phyloP scores from a whole-genome alignment of 2,329 filamentous ascomycete species.

The Clarireedia hainanense region DNA sequence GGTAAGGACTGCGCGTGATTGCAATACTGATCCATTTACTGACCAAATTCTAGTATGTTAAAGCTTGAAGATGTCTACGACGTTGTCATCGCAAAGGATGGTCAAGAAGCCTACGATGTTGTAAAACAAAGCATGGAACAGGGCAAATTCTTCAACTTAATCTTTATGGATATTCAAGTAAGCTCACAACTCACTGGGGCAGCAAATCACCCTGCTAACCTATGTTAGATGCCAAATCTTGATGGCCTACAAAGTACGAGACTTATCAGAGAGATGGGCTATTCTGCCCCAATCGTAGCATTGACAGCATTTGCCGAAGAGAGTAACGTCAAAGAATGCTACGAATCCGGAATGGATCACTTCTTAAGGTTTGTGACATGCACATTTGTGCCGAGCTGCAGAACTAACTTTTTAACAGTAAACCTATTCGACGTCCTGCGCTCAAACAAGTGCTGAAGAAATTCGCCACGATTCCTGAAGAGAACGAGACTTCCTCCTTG shows the following conservation, averaged over 20 bases:
- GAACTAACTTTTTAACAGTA: conserved; percentile 32
- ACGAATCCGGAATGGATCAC: conserved; percentile 87
- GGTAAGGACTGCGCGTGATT: conserved; percentile 26
- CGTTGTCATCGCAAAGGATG: conserved; percentile 79
- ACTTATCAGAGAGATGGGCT: conserved; percentile 79
- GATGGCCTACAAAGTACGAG: conserved; percentile 82
- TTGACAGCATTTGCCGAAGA: conserved; percentile 87
- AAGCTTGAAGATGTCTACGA: conserved; percentile 78
- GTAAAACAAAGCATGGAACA: conserved; percentile 76
- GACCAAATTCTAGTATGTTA: conserved; percentile 54
- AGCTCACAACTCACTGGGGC: background rate
- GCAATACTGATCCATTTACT: conserved; percentile 37
- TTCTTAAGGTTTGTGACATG: conserved; percentile 46
- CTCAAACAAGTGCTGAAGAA: conserved; percentile 81
- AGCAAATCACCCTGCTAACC: conserved; percentile 1
- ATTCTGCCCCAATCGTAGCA: conserved; percentile 80
- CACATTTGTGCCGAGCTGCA: background rate
- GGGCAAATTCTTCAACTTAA: conserved; percentile 68
- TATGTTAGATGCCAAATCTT: conserved; percentile 72
- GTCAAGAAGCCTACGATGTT: conserved; percentile 78
- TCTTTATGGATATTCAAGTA: conserved; percentile 84
- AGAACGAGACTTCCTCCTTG: conserved; percentile 39
- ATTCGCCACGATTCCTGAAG: conserved; percentile 74
- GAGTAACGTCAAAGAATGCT: conserved; percentile 77
- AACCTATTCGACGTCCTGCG: conserved; percentile 71